These are phyloP conservation scores for Amanita exitialis DNA, from an alignment of 768 basidiomycete genomes.

Conservation along the genomic window DNA sequence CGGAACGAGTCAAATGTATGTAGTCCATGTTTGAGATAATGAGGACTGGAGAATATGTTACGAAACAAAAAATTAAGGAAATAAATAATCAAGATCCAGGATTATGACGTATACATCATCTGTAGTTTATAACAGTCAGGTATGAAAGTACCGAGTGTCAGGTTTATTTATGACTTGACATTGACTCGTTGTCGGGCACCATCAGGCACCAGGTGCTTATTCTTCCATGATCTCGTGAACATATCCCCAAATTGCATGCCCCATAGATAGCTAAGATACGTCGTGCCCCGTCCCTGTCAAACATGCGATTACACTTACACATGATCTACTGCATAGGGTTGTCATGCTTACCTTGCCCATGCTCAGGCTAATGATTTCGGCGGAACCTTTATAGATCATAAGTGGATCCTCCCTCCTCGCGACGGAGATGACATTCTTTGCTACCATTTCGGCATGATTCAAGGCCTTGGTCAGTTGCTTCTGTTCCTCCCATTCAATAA, in stretches of 20 bases:
- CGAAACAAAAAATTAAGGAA: too few relatives aligned
- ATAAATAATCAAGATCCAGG: too few relatives aligned
- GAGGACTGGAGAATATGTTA: too few relatives aligned
- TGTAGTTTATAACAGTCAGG: too few relatives aligned
- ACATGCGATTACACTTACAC: too few relatives aligned
- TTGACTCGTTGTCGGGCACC: neutral
- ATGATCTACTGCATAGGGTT: neutral
- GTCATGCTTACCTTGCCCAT: slow-evolving; percentile 40
- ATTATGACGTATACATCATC: too few relatives aligned
- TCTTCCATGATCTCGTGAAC: slow-evolving; percentile 1
- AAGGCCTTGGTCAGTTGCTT: slow-evolving; percentile 40
- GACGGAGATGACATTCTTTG: slow-evolving; percentile 37
- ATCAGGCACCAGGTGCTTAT: neutral
- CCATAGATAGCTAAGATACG: slow-evolving; percentile 3
- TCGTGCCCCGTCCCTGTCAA: slow-evolving; percentile 1
- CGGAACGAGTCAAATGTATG: too few relatives aligned
- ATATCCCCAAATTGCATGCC: slow-evolving; percentile 5
- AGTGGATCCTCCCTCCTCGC: slow-evolving; percentile 23
- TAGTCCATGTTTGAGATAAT: too few relatives aligned
- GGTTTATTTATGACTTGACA: slow-evolving; percentile 1
- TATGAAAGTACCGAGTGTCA: too few relatives aligned
- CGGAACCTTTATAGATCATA: slow-evolving; percentile 34
- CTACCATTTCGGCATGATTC: slow-evolving; percentile 35
- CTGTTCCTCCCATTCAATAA: slow-evolving; percentile 54
- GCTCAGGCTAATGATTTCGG: slow-evolving; percentile 45